Conservation (phyloP, 1,284 basidiomycete genomes). For the Pseudomicrostroma phylloplanum region DNA sequence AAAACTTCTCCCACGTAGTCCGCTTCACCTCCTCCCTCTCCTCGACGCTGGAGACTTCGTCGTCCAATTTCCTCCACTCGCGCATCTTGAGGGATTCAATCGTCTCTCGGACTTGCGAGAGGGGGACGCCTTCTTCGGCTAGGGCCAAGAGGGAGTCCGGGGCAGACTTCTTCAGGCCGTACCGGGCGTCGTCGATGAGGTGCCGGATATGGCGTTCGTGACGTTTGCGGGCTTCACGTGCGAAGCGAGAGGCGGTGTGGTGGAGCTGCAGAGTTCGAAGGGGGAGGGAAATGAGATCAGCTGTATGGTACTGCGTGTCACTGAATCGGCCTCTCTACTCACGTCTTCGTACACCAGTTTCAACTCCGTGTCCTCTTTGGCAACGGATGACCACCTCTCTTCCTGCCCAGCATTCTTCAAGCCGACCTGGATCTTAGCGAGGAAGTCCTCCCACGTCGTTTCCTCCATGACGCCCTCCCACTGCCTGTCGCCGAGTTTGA, state of each 20-base stretch:
- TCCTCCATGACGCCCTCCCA: conserved; percentile 53
- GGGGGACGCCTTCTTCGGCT: conserved; percentile 7
- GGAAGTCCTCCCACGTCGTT: conserved; percentile 56
- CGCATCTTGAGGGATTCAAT: conserved; percentile 17
- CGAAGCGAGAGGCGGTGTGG: conserved; percentile 61
- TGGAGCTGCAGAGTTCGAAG: conserved; percentile 53
- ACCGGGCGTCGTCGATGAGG: conserved; percentile 87
- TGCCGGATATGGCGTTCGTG: conserved; percentile 77
- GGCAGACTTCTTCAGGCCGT: conserved; percentile 74
- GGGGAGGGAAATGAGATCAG: too few species aligned
- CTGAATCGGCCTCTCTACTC: not conserved
- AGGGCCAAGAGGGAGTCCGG: not conserved
- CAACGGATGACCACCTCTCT: too few species aligned
- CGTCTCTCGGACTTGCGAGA: conserved; percentile 4
- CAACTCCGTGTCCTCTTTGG: not conserved
- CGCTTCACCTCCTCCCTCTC: conserved; percentile 20
- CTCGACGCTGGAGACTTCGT: not conserved
- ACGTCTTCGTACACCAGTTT: conserved; percentile 2
- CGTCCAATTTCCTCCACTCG: conserved; percentile 12
- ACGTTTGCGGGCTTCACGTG: conserved; percentile 66
- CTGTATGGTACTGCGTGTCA: conserved; percentile 53
- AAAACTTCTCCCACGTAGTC: conserved; percentile 44
- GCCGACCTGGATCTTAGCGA: conserved; percentile 40
- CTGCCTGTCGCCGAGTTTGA: conserved; percentile 55
- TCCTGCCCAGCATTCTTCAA: not conserved